Percentiles rank a stretch among this genome's conserved stretches.
Evolutionary conservation across 192 early-diverging fungal genomes (phyloP).

Genomic region (Backusella westeae): DNA sequence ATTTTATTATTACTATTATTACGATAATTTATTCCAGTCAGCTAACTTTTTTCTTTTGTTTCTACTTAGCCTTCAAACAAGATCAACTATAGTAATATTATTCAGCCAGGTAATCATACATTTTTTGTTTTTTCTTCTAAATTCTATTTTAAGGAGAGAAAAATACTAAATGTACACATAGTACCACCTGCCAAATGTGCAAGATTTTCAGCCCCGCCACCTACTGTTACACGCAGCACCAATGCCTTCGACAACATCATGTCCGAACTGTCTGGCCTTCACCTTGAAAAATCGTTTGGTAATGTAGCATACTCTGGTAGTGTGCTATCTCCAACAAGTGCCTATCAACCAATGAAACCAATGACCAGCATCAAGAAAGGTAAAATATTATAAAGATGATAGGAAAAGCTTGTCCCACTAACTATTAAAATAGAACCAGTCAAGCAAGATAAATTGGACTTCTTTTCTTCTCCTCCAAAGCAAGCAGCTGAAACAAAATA

Average conservation of each 20-base stretch:
- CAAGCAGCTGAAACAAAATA: background rate
- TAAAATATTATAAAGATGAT: background rate
- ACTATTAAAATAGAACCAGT: background rate
- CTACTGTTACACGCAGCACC: background rate
- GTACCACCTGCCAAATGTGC: slow-evolving; percentile 3
- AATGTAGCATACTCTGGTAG: background rate
- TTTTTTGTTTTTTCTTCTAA: background rate
- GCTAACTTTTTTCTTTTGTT: background rate
- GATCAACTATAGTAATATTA: slow-evolving; percentile 7
- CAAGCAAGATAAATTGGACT: background rate
- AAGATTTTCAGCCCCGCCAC: slow-evolving; percentile 3
- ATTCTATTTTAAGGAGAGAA: background rate
- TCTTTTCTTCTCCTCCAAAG: background rate
- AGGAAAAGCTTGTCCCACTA: background rate
- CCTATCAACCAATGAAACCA: background rate
- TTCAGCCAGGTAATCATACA: background rate
- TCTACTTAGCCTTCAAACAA: background rate
- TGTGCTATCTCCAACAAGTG: background rate
- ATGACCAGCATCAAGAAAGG: background rate
- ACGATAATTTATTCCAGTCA: too few relatives aligned
- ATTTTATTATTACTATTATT: too few relatives aligned
- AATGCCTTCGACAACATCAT: background rate
- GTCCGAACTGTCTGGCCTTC: background rate
- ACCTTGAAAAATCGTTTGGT: background rate
- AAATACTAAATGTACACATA: background rate